Base-by-base conservation (phyloP, 768 basidiomycete species). In the Mycena galopus region DNA sequence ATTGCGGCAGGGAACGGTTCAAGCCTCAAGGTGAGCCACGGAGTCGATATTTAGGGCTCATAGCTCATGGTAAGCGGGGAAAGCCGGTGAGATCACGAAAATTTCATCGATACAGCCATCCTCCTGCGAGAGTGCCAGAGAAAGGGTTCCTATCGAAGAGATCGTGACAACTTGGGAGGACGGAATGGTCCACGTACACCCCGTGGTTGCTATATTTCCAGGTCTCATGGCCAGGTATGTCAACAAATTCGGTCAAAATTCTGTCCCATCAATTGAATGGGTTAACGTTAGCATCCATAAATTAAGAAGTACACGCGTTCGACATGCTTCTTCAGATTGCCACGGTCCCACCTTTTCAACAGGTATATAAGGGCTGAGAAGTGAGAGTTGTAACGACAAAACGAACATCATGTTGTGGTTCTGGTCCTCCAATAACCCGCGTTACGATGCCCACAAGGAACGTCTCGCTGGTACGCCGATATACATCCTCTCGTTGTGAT, bases 391-490 rank as follows among this genome's bases (percentile, higher is more conserved):
- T 21, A 57, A 33, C 57, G 57, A 37, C 57, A 58, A 58, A 37
- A 58, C 35, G n/a, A 58, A 37, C 33, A 35, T 58, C 57, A 58
- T 58, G 57, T 37, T 33, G 57, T 58, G 57, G 33, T n/a, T 58
- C 9, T 58, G 30, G 32, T 58, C 57, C 21, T 4, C 9, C 32
- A 58, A 58, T 35, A 32, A 32, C 17, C 32, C 35, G 32, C 3
- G 32, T 19, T 4, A 35, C 33, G 1, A 37, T 35, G 35, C 12
- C 19, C 8, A 58, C 57, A 58, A 58, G 32, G 16, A 7, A 19
- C 57, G 21, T 58, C 57, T 58, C 57, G 57, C 57, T 58, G 57
- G 57, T 58, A 35, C 10, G 33, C 57, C 57, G 35, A 23, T 33
- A 37, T 58, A 35, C 14, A 35, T 58, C 57, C n/a, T 58, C 57